These are phyloP conservation scores for Noccaea caerulescens DNA, from an alignment of 345 rosid genomes.

Conservation along the genomic window DNA sequence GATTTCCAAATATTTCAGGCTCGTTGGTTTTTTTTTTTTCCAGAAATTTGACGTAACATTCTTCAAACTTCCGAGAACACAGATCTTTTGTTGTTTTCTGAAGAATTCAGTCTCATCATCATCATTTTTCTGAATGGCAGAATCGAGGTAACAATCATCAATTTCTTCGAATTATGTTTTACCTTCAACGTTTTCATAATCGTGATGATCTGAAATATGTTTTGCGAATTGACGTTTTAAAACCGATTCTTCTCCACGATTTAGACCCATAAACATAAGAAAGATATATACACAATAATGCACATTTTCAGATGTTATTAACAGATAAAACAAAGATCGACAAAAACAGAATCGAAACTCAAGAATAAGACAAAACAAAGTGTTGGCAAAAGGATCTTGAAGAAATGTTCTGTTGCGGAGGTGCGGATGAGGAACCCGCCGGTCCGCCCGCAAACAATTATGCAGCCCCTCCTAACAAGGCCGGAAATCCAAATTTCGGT, in stretches of 20 bases:
- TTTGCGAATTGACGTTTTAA: slow-evolving; percentile 2
- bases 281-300: not conserved
- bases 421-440: slow-evolving; percentile 74
- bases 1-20: slow-evolving; percentile 22
- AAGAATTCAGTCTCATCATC: slow-evolving; percentile 24
- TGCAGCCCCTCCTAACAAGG: slow-evolving; percentile 74
- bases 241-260: not conserved
- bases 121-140: slow-evolving; percentile 27
- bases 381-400: slow-evolving; percentile 34
- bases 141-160: slow-evolving; percentile 33
- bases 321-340: slow-evolving; percentile 31
- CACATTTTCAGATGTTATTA: slow-evolving; percentile 23
- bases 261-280: not conserved
- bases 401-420: slow-evolving; percentile 90
- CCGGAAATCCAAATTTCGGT: slow-evolving; percentile 58
- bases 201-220: not conserved
- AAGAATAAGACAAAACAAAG: slow-evolving; percentile 29
- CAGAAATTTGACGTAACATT: not conserved
- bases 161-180: slow-evolving; percentile 19
- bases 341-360: slow-evolving; percentile 30
- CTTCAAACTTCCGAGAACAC: slow-evolving; percentile 10
- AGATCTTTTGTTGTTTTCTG: slow-evolving; percentile 21
- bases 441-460: slow-evolving; percentile 71
- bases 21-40: not conserved
- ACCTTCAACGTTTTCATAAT: not conserved